phyloP scores from a whole-genome alignment of 2,329 filamentous ascomycete species.

The Aspergillus neotritici region DNA sequence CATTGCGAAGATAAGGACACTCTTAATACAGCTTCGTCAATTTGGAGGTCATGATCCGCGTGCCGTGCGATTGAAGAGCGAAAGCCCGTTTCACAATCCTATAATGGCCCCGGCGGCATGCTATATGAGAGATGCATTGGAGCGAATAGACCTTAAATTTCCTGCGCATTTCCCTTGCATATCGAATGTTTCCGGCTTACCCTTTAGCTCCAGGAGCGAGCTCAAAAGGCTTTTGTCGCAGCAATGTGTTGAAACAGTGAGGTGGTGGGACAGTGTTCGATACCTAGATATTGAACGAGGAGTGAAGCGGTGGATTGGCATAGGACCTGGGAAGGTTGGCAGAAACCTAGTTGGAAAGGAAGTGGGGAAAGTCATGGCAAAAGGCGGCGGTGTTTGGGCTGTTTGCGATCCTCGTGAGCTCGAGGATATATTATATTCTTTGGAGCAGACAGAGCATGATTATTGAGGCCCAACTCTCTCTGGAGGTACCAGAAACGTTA shows the following conservation, averaged over 20 bases:
- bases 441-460: constrained; percentile 57
- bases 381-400: constrained; percentile 88
- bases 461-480: constrained; percentile 54
- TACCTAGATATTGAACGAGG: constrained; percentile 80
- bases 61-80: constrained; percentile 77
- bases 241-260: constrained; percentile 84
- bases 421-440: constrained; percentile 59
- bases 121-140: constrained; percentile 65
- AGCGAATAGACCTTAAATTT: constrained; percentile 62
- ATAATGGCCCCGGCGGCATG: constrained; percentile 81
- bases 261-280: constrained; percentile 89
- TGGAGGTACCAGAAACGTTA: too few relatives aligned
- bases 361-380: constrained; percentile 74
- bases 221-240: constrained; percentile 73
- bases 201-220: constrained; percentile 67
- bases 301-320: constrained; percentile 80
- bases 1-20: constrained; percentile 71
- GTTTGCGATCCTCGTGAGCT: constrained; percentile 75
- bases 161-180: constrained; percentile 71
- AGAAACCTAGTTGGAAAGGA: constrained; percentile 92
- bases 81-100: constrained; percentile 85
- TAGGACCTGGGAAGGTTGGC: constrained; percentile 90
- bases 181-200: constrained; percentile 77
- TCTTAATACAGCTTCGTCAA: constrained; percentile 78
- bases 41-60: constrained; percentile 89